phyloP scores from a whole-genome alignment of 2,329 filamentous ascomycete genomes.

The Paecilomyces sp. region DNA sequence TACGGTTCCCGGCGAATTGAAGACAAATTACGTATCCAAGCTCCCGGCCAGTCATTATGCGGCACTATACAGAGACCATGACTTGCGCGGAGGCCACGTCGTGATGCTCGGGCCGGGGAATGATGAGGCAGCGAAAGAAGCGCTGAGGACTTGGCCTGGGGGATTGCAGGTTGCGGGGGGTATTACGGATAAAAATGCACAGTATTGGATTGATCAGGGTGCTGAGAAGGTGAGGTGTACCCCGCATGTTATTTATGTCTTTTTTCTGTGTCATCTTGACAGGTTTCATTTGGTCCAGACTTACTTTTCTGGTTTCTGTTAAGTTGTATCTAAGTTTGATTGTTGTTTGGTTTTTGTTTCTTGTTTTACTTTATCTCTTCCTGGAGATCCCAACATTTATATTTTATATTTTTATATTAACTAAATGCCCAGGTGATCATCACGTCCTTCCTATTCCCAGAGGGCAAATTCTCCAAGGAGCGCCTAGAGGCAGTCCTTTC shows the following conservation, averaged over 20 bases:
- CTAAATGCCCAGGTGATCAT: slow-evolving; percentile 71
- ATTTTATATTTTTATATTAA: neutral
- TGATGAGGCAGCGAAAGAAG: slow-evolving; percentile 68
- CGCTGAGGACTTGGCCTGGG: slow-evolving; percentile 69
- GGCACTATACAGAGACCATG: slow-evolving; percentile 67
- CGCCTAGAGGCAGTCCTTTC: slow-evolving; percentile 67
- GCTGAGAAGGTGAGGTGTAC: slow-evolving; percentile 69
- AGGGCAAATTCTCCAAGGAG: slow-evolving; percentile 69
- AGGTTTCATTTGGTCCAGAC: neutral
- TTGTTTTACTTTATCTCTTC: slow-evolving; percentile 1
- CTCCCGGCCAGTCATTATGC: slow-evolving; percentile 78
- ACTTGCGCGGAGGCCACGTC: slow-evolving; percentile 75
- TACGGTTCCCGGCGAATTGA: slow-evolving; percentile 57
- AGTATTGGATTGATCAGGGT: slow-evolving; percentile 76
- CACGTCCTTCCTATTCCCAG: slow-evolving; percentile 89
- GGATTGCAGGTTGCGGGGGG: slow-evolving; percentile 90
- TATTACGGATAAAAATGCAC: slow-evolving; percentile 77
- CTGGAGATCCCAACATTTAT: neutral
- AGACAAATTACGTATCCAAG: slow-evolving; percentile 88
- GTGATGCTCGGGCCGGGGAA: slow-evolving; percentile 95
- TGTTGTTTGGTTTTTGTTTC: neutral
- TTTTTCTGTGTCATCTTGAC: neutral
- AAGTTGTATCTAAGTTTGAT: neutral
- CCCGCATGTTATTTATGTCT: neutral
- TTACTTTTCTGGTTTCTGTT: too few relatives aligned